Percentiles rank a stretch among this genome's conserved stretches.
Evolutionary conservation across 139 green algal genomes (phyloP).

Genomic region (Spirogloea muscicola): DNA sequence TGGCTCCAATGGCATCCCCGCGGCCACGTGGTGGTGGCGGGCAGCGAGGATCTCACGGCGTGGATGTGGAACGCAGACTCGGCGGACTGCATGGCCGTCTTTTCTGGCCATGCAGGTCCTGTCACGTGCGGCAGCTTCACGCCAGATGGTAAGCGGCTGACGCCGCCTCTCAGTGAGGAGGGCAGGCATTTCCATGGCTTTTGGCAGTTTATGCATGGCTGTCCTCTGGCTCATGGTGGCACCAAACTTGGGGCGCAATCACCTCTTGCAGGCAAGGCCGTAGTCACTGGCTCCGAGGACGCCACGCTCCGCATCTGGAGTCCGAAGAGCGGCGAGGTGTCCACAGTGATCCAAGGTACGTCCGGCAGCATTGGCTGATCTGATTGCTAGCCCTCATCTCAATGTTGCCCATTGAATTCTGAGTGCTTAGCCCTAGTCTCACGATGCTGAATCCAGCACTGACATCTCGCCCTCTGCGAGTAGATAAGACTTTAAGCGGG

Average conservation of each 20-base stretch:
- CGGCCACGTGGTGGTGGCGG: constrained; percentile 82
- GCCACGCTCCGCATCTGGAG: constrained; percentile 50
- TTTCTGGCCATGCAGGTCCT: constrained; percentile 72
- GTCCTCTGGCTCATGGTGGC: no score
- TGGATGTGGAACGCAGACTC: constrained; percentile 94
- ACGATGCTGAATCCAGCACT: no score
- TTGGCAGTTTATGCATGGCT: no score
- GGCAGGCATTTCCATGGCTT: no score
- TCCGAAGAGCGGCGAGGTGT: neutral
- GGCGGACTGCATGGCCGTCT: constrained; percentile 84
- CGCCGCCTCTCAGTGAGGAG: constrained; percentile 53
- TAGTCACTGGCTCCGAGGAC: constrained; percentile 80
- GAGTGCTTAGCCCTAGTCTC: no score
- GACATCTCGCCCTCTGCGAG: no score
- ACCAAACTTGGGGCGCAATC: no score
- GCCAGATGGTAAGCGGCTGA: constrained; percentile 58
- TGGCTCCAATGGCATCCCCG: constrained; percentile 92
- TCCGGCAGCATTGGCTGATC: no score
- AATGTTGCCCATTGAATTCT: no score
- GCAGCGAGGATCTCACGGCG: constrained; percentile 81
- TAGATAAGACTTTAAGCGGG: no score
- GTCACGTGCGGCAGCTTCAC: constrained; percentile 84
- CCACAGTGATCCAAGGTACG: neutral
- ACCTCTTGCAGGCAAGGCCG: constrained; percentile 42
- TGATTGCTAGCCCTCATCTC: no score